A percentile compares a stretch with the other conserved stretches of the same genome.
Conservation (phyloP, 768 basidiomycete species). For the Rhodotorula toruloides region DNA sequence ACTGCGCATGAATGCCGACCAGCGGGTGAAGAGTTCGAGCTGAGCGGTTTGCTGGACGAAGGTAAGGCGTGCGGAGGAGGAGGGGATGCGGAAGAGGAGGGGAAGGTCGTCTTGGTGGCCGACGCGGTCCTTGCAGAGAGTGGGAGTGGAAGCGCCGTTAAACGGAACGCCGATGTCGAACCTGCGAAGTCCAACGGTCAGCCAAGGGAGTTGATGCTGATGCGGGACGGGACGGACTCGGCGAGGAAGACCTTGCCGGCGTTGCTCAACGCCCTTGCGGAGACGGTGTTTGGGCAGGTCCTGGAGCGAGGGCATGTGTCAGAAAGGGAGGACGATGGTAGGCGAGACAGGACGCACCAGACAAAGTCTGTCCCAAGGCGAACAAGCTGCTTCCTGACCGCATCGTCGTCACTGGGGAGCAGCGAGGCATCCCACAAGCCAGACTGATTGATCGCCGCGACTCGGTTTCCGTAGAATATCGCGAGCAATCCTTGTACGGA, state of each 20-base stretch:
- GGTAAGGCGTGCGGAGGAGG: slow-evolving; percentile 55
- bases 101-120: slow-evolving; percentile 14
- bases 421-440: slow-evolving; percentile 20
- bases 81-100: background rate
- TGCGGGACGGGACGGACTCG: background rate
- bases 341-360: slow-evolving; percentile 15
- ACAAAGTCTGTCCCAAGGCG: slow-evolving; percentile 32
- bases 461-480: no score
- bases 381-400: slow-evolving; percentile 8
- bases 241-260: slow-evolving; percentile 18
- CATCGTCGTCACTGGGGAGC: background rate
- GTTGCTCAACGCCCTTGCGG: background rate
- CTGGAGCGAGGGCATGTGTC: background rate
- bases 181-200: background rate
- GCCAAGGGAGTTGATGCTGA: background rate
- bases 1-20: slow-evolving; percentile 60
- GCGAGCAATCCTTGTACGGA: no score
- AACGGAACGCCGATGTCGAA: slow-evolving; percentile 22
- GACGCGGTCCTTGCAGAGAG: slow-evolving; percentile 23
- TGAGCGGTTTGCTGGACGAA: slow-evolving; percentile 49
- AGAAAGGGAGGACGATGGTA: background rate
- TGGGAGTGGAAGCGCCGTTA: background rate
- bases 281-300: slow-evolving; percentile 29
- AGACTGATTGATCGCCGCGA: slow-evolving; percentile 43
- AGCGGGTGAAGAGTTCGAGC: slow-evolving; percentile 64